Base-by-base conservation (phyloP, 805 yeast species). In the Yarrowia divulgata region DNA sequence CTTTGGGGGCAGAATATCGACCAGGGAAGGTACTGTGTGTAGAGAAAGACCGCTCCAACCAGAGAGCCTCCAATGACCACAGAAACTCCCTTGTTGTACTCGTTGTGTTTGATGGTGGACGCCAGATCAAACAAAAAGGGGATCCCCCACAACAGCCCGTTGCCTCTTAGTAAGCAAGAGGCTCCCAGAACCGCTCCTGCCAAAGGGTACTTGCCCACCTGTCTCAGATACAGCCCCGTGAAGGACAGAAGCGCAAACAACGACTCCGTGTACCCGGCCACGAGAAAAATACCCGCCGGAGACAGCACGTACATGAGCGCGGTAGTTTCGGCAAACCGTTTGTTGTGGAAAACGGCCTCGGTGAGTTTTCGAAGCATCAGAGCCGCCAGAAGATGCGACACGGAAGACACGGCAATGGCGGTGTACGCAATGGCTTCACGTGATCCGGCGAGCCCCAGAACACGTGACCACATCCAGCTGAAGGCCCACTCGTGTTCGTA, bases 401-500 rank as follows among this genome's bases (percentile, higher is more conserved):
- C 2, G 71, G 89, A 88, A 32, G 88, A 81, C 0, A 88, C 45
- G 0, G 83, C 14, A 1, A 88, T 76, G 0, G 88, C 87, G 3
- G 83, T 72, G 8, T 84, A 71, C 1, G 89, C 78, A 37, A 40
- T 48, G n/a, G 46, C 16, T 2, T 48, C 57, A 12, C 68, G 68
- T 37, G 57, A 48, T 14, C 57, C 46, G 8, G 32, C 43, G 1
- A 63, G 35, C 1, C 57, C 57, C 43, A 63, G 45, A 1, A 88
- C 57, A 32, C 85, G 75, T 81, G 89, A 83, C 97, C 97, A 94
- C 1, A 86, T 75, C 12, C 90, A 90, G 35, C 96, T 87, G 76
- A 91, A 94, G 5, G 96, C 98, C 83, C 86, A 90, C 78, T 93
- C 97, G 77, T 94, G 97, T 78, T 94, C 98, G 77, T 82, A 93